Percentiles rank a stretch among this genome's conserved stretches.
These are phyloP conservation scores for Forsythia viridissima DNA, from an alignment of 257 asterid genomes.

Conservation along the genomic window DNA sequence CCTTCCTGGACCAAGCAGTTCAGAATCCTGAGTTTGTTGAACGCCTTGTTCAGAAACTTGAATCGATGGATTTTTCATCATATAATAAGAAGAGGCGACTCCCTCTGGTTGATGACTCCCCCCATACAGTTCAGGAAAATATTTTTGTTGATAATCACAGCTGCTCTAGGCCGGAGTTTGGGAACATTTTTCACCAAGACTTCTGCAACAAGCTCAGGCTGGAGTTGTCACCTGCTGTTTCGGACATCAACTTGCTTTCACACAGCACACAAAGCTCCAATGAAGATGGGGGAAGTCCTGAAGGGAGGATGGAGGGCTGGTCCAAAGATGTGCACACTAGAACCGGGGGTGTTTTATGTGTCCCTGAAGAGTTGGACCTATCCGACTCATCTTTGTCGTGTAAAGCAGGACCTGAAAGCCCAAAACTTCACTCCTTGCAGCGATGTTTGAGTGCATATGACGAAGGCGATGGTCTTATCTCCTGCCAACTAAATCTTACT, in stretches of 20 bases:
- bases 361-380: slow-evolving; percentile 70
- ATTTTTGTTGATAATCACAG: slow-evolving; percentile 51
- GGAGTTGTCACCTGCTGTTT: slow-evolving; percentile 73
- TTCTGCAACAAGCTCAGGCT: slow-evolving; percentile 71
- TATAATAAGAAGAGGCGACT: slow-evolving; percentile 83
- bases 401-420: slow-evolving; percentile 42
- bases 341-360: slow-evolving; percentile 36
- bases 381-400: slow-evolving; percentile 60
- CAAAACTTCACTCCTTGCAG: slow-evolving; percentile 46
- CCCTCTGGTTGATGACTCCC: slow-evolving; percentile 56
- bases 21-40: slow-evolving; percentile 71
- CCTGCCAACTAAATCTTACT: slow-evolving; percentile 79
- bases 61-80: slow-evolving; percentile 74
- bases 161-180: slow-evolving; percentile 53
- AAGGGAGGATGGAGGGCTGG: slow-evolving; percentile 48
- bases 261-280: slow-evolving; percentile 87
- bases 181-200: slow-evolving; percentile 44
- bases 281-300: slow-evolving; percentile 64
- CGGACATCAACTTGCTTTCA: slow-evolving; percentile 69
- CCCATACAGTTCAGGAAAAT: slow-evolving; percentile 49
- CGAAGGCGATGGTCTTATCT: slow-evolving; percentile 56
- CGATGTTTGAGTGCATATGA: slow-evolving; percentile 42
- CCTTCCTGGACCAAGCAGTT: slow-evolving; percentile 58
- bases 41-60: slow-evolving; percentile 70
- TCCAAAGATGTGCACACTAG: slow-evolving; percentile 46